Base-by-base conservation (phyloP, 1,284 basidiomycete species). In the Volvariella surrecta region DNA sequence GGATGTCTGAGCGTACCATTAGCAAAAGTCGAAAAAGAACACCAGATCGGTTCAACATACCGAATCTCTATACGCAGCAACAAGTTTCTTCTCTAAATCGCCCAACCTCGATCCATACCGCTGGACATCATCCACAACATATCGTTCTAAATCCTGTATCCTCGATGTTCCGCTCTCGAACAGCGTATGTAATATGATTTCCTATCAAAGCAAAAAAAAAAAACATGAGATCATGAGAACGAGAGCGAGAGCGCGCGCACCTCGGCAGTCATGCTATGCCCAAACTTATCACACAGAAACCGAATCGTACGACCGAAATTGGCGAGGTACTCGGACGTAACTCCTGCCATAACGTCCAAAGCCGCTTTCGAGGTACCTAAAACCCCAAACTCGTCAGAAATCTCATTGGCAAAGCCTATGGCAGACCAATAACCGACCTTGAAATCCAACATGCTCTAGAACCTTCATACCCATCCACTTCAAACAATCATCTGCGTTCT, bases 171-270 rank as follows among this genome's bases (percentile, higher is more conserved):
- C 91, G 48, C 86, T 89, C 62, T 95, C 89, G 50, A 91, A 88
- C 10, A 98, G 67, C 0, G 88, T 86, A 59, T 95, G 91, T 2
- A 93, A 70, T 24, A 96, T 79, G 40, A 97, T 91, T 77, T 96
- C 91, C 87, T 94, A 48, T 22, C 18, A n/a, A n/a, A 7, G 6
- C 15, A 15, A 39, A 37, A 39, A 20, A 20, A 30, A 16, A 47
- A 21, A 13, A n/a, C 18, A 35, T 16, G 34, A 35, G 18, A 7
- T n/a, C 7, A 19, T 35, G 18, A 6, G n/a, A 7, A 19, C 8
- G 39, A 46, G 19, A 49, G 46, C 22, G 6, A 15, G 34, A 15
- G 15, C 15, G 34, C 32, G 52, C 71, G 53, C 48, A 92, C 90
- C 74, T 95, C 90, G 0, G 87, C 60, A 3, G 80, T 79, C 84